A percentile compares a stretch with the other conserved stretches of the same genome.
Evolutionary conservation across 331 rosid species (phyloP).

Genomic region (Acacia concinna): DNA sequence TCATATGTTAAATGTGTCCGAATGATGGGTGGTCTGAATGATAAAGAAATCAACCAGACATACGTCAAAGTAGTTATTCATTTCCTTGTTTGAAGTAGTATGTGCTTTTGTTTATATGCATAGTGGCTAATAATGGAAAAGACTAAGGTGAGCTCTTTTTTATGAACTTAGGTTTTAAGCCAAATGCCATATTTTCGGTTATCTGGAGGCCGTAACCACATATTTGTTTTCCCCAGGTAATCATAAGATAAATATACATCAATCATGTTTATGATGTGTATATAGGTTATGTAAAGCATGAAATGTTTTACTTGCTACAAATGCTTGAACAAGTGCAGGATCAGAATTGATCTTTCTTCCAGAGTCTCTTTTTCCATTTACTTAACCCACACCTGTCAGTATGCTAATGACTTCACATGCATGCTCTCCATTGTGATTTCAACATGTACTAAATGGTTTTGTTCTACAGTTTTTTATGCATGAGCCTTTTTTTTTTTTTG

Average conservation of each 20-base stretch:
- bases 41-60: conserved; percentile 75
- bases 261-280: not conserved
- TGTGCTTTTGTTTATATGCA: not conserved
- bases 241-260: not conserved
- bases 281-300: not conserved
- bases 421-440: not conserved
- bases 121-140: not conserved
- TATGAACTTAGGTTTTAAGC: conserved; percentile 62
- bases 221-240: conserved; percentile 95
- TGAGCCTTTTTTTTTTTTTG: not conserved
- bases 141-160: conserved; percentile 23
- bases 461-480: not conserved
- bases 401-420: not conserved
- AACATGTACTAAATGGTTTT: not conserved
- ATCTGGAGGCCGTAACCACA: conserved; percentile 94
- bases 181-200: conserved; percentile 95
- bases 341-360: not conserved
- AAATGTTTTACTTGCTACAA: not conserved
- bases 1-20: conserved; percentile 83
- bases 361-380: not conserved
- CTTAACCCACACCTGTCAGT: not conserved
- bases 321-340: not conserved
- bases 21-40: conserved; percentile 86
- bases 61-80: conserved; percentile 61
- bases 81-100: not conserved